Evolutionary conservation across 2,329 filamentous ascomycete species (phyloP).

Genomic region (Cladophialophora psammophila): DNA sequence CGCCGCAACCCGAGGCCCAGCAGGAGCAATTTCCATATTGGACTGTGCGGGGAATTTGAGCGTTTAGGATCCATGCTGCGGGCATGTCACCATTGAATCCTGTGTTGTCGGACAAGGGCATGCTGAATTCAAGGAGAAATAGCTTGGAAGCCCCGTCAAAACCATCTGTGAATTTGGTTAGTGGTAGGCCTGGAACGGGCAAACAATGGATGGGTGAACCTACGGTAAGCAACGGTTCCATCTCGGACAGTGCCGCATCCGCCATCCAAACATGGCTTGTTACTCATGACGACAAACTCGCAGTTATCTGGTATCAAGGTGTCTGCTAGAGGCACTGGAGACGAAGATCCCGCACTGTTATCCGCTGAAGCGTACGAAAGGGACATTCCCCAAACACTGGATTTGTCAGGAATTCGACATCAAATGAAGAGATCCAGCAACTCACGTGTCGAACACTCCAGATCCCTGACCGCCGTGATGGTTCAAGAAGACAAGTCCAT

Average conservation of each 20-base stretch:
- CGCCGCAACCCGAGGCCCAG: conserved; percentile 74
- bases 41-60: conserved; percentile 71
- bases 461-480: conserved; percentile 64
- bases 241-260: conserved; percentile 59
- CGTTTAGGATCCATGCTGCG: conserved; percentile 78
- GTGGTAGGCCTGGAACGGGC: neutral
- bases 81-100: conserved; percentile 71
- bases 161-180: conserved; percentile 57
- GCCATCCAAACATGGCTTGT: conserved; percentile 55
- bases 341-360: conserved; percentile 55
- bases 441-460: conserved; percentile 61
- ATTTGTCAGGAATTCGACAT: conserved; percentile 21
- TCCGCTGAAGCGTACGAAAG: conserved; percentile 62
- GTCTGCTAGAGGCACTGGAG: conserved; percentile 60
- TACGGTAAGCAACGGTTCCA: conserved; percentile 57
- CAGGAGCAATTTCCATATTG: conserved; percentile 78
- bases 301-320: conserved; percentile 56
- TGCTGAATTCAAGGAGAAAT: conserved; percentile 76
- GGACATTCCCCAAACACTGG: conserved; percentile 62
- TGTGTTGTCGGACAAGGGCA: conserved; percentile 67
- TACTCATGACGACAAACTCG: conserved; percentile 62
- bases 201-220: conserved; percentile 23
- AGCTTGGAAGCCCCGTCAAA: conserved; percentile 74
- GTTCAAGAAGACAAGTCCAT: conserved; percentile 66
- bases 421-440: conserved; percentile 5